Evolutionary conservation across 129 eudicot genomes (phyloP).

Genomic region (Flaveria linearis): DNA sequence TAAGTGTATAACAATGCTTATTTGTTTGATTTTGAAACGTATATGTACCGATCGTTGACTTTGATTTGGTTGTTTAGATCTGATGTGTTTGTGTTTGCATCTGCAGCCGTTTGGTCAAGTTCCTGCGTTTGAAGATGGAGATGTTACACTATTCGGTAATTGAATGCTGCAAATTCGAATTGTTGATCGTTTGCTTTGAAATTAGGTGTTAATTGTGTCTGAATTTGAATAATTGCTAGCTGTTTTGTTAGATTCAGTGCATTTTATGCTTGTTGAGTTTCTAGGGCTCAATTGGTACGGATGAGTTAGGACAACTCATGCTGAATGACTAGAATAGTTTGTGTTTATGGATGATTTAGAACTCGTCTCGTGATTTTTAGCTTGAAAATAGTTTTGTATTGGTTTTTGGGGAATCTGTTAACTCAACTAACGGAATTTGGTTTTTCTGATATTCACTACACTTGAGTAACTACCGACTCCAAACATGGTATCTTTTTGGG

Average conservation of each 20-base stretch:
- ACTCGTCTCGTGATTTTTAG: too few relatives aligned
- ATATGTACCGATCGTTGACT: neutral
- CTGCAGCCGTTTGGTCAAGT: constrained; percentile 69
- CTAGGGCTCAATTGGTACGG: neutral
- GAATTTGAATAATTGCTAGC: neutral
- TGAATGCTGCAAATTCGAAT: neutral
- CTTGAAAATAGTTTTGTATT: too few relatives aligned
- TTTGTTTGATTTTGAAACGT: neutral
- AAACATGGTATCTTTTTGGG: too few relatives aligned
- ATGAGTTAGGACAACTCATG: too few relatives aligned
- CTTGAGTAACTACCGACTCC: too few relatives aligned
- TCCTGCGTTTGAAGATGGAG: constrained; percentile 58
- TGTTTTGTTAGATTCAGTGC: neutral
- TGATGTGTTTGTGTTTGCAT: neutral
- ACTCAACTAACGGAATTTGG: too few relatives aligned
- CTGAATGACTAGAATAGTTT: too few relatives aligned
- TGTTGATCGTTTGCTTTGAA: neutral
- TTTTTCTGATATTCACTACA: too few relatives aligned
- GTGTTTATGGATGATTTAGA: too few relatives aligned
- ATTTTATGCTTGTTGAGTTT: neutral
- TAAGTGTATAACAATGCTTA: too few relatives aligned
- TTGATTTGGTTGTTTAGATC: neutral
- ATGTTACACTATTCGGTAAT: constrained; percentile 53
- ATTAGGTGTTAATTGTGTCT: neutral
- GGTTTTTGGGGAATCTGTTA: too few relatives aligned